Evolutionary conservation across 352 stramenopile species (phyloP).

Genomic region (Phytopythium chamaehyphon): DNA sequence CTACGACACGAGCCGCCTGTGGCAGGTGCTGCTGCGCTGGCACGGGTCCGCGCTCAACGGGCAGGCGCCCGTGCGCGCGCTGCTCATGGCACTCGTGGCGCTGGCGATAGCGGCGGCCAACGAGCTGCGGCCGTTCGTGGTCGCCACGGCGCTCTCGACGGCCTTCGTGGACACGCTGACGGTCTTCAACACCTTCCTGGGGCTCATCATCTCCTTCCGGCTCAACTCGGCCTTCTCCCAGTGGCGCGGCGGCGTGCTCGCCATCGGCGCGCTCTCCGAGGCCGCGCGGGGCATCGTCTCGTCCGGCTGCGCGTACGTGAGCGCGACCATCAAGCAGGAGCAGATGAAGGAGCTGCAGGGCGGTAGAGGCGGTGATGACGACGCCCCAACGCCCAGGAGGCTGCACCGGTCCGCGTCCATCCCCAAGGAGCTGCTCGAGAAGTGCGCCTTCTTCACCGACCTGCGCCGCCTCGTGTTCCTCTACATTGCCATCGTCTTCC

Average conservation of each 20-base stretch:
- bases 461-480: conserved; percentile 73
- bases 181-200: conserved; percentile 86
- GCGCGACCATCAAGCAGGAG: conserved; percentile 31
- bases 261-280: conserved; percentile 57
- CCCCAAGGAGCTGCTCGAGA: conserved; percentile 53
- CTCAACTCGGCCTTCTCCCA: conserved; percentile 81
- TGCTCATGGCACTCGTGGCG: conserved; percentile 69
- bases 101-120: conserved; percentile 45
- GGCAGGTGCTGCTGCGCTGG: conserved; percentile 56
- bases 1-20: conserved; percentile 63
- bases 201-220: conserved; percentile 73
- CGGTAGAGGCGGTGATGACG: conserved; percentile 1
- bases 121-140: conserved; percentile 56
- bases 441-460: conserved; percentile 77
- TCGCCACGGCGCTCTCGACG: conserved; percentile 55
- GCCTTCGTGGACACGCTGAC: conserved; percentile 77
- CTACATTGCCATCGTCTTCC: conserved; percentile 83
- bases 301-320: conserved; percentile 63
- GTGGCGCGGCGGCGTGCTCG: conserved; percentile 67
- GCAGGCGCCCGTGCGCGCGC: conserved; percentile 46
- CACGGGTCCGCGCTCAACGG: conserved; percentile 77
- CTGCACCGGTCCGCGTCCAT: conserved; percentile 18
- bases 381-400: conserved; percentile 5
- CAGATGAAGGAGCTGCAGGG: conserved; percentile 3
- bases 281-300: conserved; percentile 63